Percentiles rank a stretch among this genome's conserved stretches.
Evolutionary conservation across 2,329 filamentous ascomycete species (phyloP).

Genomic region (Teratosphaeria destructans): DNA sequence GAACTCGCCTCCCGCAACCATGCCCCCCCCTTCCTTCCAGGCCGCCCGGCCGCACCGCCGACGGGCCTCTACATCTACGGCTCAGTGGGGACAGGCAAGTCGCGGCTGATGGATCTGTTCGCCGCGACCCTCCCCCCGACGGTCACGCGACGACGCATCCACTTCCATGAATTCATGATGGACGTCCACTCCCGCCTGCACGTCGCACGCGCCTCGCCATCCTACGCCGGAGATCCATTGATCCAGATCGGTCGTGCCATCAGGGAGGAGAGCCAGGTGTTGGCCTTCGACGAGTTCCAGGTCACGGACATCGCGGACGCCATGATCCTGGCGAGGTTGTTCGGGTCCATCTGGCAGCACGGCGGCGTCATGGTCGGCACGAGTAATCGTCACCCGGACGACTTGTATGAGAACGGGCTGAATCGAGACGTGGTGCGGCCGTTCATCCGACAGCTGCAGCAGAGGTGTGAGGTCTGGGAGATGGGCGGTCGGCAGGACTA

Average conservation of each 20-base stretch:
- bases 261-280: constrained; percentile 57
- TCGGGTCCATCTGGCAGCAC: constrained; percentile 65
- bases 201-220: constrained; percentile 25
- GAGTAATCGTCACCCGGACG: constrained; percentile 68
- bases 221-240: constrained; percentile 47
- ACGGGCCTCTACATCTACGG: constrained; percentile 61
- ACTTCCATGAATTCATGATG: constrained; percentile 76
- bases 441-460: constrained; percentile 61
- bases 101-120: constrained; percentile 64
- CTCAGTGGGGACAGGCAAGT: constrained; percentile 70
- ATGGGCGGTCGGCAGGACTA: constrained; percentile 64
- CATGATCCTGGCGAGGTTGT: constrained; percentile 64
- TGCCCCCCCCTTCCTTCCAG: not conserved
- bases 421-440: constrained; percentile 43
- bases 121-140: constrained; percentile 53
- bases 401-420: constrained; percentile 30
- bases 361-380: constrained; percentile 68
- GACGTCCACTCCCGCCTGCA: constrained; percentile 51
- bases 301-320: constrained; percentile 66
- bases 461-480: constrained; percentile 65
- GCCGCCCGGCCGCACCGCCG: not conserved
- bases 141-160: constrained; percentile 45
- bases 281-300: constrained; percentile 74
- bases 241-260: constrained; percentile 62
- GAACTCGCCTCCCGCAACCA: not conserved